A percentile compares a stretch with the other conserved stretches of the same genome.
These are phyloP conservation scores for Penstemon eatonii DNA, from an alignment of 257 asterid species.

Conservation along the genomic window DNA sequence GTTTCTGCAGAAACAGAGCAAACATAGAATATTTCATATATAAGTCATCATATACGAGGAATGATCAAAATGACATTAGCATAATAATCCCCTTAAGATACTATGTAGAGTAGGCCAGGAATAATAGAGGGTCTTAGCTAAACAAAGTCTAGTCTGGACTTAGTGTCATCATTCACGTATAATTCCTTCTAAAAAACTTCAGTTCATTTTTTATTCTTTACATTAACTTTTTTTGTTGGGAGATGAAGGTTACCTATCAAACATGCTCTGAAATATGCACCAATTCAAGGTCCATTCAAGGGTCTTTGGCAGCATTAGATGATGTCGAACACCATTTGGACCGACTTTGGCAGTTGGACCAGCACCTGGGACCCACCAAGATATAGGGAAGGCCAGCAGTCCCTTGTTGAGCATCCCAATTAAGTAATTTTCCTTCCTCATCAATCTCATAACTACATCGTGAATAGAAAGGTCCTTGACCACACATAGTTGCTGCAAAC, in stretches of 20 bases:
- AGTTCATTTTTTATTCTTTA: neutral
- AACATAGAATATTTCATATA: constrained; percentile 7
- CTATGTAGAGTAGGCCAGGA: neutral
- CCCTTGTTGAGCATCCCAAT: constrained; percentile 99
- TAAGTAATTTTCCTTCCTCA: constrained; percentile 96
- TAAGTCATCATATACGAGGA: constrained; percentile 11
- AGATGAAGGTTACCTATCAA: constrained; percentile 60
- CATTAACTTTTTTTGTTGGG: neutral
- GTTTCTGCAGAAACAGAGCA: constrained; percentile 60
- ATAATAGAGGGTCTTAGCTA: constrained; percentile 15
- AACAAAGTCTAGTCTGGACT: neutral
- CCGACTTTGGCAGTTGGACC: constrained; percentile 56
- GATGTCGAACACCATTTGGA: constrained; percentile 48
- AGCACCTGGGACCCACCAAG: constrained; percentile 82
- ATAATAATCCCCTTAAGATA: neutral
- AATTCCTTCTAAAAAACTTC: neutral
- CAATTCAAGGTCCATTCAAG: constrained; percentile 97
- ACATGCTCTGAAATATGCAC: constrained; percentile 96
- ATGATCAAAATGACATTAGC: neutral
- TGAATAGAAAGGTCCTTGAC: constrained; percentile 88
- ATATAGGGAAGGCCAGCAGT: constrained; percentile 84
- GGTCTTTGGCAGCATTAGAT: constrained; percentile 77
- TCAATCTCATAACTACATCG: constrained; percentile 86
- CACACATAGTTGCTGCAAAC: constrained; percentile 64
- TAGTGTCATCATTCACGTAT: too few relatives aligned